Conservation (phyloP, 2,329 filamentous ascomycete genomes). For the Thielaviopsis ethacetica region DNA sequence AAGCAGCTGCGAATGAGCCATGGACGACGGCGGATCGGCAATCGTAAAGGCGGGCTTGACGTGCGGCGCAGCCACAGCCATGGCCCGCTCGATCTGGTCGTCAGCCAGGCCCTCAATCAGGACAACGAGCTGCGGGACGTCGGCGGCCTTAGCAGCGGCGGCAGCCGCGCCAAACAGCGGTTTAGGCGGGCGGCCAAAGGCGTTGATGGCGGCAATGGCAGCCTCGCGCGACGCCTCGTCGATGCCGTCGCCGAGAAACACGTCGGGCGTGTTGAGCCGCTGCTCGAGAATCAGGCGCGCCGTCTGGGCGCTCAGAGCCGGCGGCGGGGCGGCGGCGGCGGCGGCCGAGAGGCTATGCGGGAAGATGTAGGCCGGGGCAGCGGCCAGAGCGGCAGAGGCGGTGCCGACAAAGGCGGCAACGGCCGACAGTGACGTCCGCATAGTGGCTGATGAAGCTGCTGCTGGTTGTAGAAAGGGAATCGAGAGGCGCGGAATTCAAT, state of each 20-base stretch:
- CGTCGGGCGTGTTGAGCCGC: constrained; percentile 11
- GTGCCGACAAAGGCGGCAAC: constrained; percentile 8
- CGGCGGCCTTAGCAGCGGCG: background rate
- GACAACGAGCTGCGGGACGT: constrained; percentile 36
- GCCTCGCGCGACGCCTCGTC: constrained; percentile 8
- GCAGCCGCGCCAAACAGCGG: constrained; percentile 3
- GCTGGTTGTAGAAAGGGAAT: background rate
- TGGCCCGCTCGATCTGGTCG: constrained; percentile 28
- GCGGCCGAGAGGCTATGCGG: background rate
- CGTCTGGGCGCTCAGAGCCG: constrained; percentile 5
- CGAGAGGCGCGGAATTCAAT: too few species aligned
- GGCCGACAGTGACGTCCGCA: constrained; percentile 8
- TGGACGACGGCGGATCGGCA: constrained; percentile 26
- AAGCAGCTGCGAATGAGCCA: constrained; percentile 27
- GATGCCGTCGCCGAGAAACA: constrained; percentile 9
- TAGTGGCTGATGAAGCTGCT: background rate
- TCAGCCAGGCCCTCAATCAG: constrained; percentile 39
- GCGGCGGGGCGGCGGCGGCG: background rate
- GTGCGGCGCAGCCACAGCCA: constrained; percentile 16
- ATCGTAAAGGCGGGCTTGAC: constrained; percentile 30
- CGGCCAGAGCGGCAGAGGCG: constrained; percentile 4
- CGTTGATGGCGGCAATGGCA: constrained; percentile 8
- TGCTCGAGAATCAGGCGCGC: constrained; percentile 11
- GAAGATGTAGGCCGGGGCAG: constrained; percentile 9
- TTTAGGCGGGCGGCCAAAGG: constrained; percentile 10